Base-by-base conservation (phyloP, 805 yeast species). In the Saccharomycopsis capsularis region DNA sequence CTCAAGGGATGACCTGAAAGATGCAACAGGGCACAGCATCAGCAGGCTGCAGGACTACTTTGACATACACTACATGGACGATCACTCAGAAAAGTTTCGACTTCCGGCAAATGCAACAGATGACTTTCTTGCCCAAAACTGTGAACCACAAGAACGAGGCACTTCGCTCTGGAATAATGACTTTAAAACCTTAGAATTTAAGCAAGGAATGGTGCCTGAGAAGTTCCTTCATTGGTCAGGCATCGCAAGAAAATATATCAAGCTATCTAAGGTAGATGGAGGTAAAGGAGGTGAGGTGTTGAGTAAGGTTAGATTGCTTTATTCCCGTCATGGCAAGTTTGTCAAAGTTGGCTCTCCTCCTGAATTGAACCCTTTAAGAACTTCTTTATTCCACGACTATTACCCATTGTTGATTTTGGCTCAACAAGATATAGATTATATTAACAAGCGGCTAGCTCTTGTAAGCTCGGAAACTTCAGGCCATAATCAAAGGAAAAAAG, bases 131-230 rank as follows among this genome's bases (percentile, higher is more conserved):
- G 6, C 9, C 3, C n/a, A 19, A 22, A 43, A 19, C 9, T 41
- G 53, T 19, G 38, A 40, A 1, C 50, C 39, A 7, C 19, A 34
- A 22, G 58, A 57, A 3, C 9, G 42, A 18, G 25, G 29, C 7
- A 39, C 47, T 4, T 24, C 51, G 37, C 55, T 64, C 19, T 65
- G 68, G 68, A 61, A 56, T 18, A 54, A 44, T 19, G 46, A 51
- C 13, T 57, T 63, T 35, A 47, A 23, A n/a, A 55, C 60, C 29
- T 42, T 40, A 38, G 60, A 62, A 49, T 42, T 63, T 4, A 56
- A 60, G 18, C 37, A 44, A 18, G 34, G 29, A 0, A 39, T 47
- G 21, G n/a, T 50, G 18, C 60, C 60, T n/a, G 23, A 27, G 9
- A 57, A 55, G 15, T 29, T 48, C 46, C 42, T 55, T 18, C 48